A percentile compares a stretch with the other conserved stretches of the same genome.
Conservation (phyloP, 495 filamentous ascomycete species). For the Aspergillus avenaceus region DNA sequence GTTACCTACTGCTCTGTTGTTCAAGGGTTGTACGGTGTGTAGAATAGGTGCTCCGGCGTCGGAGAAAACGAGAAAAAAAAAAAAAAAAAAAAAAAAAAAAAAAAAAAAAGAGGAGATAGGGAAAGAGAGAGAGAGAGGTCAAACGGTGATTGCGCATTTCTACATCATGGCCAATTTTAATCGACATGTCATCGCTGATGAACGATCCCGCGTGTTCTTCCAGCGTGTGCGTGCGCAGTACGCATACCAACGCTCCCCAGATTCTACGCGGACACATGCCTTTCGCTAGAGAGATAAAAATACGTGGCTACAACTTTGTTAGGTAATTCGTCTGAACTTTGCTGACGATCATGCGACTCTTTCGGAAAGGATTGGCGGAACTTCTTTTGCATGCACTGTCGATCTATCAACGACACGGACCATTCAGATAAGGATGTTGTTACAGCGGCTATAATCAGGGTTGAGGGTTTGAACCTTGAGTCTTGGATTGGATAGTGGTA, state of each 20-base stretch:
- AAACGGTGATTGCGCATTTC: neutral
- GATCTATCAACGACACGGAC: conserved; percentile 11
- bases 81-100: too few relatives aligned
- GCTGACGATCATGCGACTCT: conserved; percentile 5
- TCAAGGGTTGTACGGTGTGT: neutral
- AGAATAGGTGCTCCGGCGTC: neutral
- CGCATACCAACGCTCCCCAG: conserved; percentile 12
- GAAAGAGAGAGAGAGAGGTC: too few relatives aligned
- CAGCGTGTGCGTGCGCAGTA: conserved; percentile 8
- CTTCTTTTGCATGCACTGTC: conserved; percentile 10
- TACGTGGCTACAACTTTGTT: neutral
- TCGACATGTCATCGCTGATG: neutral
- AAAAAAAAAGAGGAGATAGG: too few relatives aligned
- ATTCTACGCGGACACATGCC: conserved; percentile 6
- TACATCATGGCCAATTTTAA: neutral
- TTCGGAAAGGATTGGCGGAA: conserved; percentile 5
- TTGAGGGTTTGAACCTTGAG: neutral
- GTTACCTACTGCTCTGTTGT: neutral
- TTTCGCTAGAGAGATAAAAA: neutral
- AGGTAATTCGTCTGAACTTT: neutral
- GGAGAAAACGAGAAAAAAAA: too few relatives aligned
- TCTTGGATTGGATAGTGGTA: neutral
- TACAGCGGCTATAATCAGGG: neutral
- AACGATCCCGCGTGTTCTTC: conserved; percentile 9
- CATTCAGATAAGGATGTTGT: neutral